Percentiles rank a stretch among this genome's conserved stretches.
Evolutionary conservation across 2,329 filamentous ascomycete species (phyloP).

Genomic region (Penicillium frequentans): DNA sequence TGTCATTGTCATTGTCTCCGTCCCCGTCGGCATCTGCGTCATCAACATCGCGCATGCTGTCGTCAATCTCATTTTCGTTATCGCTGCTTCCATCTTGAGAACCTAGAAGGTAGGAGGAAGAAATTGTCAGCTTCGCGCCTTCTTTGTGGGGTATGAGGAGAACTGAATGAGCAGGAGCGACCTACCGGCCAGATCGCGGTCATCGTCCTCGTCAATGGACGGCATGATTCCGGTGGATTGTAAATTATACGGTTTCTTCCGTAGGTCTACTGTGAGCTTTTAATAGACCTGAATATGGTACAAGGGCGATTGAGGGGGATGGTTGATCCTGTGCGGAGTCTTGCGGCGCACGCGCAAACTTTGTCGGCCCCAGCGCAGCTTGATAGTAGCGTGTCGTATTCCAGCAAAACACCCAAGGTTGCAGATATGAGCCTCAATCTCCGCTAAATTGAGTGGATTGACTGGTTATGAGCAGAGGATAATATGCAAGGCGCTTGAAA

Average conservation of each 20-base stretch:
- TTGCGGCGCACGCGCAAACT: not conserved
- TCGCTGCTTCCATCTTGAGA: constrained; percentile 52
- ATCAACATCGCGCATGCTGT: constrained; percentile 45
- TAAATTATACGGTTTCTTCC: not conserved
- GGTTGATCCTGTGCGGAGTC: not conserved
- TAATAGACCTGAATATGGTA: not conserved
- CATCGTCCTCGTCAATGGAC: constrained; percentile 37
- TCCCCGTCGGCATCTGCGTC: constrained; percentile 42
- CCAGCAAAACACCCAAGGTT: not conserved
- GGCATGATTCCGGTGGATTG: not conserved
- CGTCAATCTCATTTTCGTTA: constrained; percentile 51
- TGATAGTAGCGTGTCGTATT: not conserved
- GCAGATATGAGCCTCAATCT: not conserved
- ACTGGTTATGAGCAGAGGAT: not conserved
- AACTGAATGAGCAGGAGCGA: constrained; percentile 8
- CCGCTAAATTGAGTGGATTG: not conserved
- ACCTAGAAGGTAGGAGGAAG: constrained; percentile 26
- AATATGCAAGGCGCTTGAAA: not conserved
- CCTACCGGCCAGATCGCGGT: constrained; percentile 43
- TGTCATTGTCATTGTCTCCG: constrained; percentile 31
- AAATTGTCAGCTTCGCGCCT: constrained; percentile 1
- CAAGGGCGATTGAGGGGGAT: not conserved
- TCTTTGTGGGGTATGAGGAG: not conserved
- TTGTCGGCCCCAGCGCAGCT: not conserved
- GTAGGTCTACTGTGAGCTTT: not conserved